Percentiles rank a stretch among this genome's conserved stretches.
phyloP scores from a whole-genome alignment of 108 stramenopile genomes.

The Pseudonitzschia delicatissima region DNA sequence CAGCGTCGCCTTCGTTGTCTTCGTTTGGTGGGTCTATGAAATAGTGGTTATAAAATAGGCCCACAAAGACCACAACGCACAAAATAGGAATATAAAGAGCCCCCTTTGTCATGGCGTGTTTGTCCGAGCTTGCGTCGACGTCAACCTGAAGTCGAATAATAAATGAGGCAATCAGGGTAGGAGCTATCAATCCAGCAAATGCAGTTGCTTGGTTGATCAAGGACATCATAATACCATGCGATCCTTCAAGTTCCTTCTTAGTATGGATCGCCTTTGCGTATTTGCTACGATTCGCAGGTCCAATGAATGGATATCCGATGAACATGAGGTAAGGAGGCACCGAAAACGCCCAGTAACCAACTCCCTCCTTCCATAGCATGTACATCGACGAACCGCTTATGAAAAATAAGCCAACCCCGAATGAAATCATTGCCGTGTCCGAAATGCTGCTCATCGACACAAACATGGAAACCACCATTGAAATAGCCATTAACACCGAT shows the following conservation, averaged over 20 bases:
- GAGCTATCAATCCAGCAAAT: slow-evolving; percentile 64
- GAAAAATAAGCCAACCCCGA: slow-evolving; percentile 18
- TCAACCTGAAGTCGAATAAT: slow-evolving; percentile 59
- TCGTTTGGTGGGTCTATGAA: neutral
- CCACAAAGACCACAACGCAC: slow-evolving; percentile 1
- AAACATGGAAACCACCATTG: slow-evolving; percentile 35
- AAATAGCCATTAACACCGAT: slow-evolving; percentile 50
- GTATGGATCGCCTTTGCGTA: slow-evolving; percentile 51
- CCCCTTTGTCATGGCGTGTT: slow-evolving; percentile 47
- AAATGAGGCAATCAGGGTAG: slow-evolving; percentile 60
- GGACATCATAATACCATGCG: slow-evolving; percentile 68
- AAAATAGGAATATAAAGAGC: slow-evolving; percentile 35
- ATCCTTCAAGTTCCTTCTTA: slow-evolving; percentile 33
- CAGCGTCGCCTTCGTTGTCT: neutral
- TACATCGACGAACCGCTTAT: slow-evolving; percentile 32
- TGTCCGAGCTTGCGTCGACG: slow-evolving; percentile 43
- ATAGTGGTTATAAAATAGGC: slow-evolving; percentile 2
- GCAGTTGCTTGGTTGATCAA: slow-evolving; percentile 56
- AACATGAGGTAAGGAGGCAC: slow-evolving; percentile 42
- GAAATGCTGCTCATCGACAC: slow-evolving; percentile 20
- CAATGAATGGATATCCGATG: slow-evolving; percentile 60
- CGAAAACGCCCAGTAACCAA: slow-evolving; percentile 32
- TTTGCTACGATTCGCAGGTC: slow-evolving; percentile 55
- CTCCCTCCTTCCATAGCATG: slow-evolving; percentile 27
- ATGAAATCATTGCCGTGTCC: slow-evolving; percentile 18